Base-by-base conservation (phyloP, 495 filamentous ascomycete genomes). In the Parathielavia hyrcaniae region DNA sequence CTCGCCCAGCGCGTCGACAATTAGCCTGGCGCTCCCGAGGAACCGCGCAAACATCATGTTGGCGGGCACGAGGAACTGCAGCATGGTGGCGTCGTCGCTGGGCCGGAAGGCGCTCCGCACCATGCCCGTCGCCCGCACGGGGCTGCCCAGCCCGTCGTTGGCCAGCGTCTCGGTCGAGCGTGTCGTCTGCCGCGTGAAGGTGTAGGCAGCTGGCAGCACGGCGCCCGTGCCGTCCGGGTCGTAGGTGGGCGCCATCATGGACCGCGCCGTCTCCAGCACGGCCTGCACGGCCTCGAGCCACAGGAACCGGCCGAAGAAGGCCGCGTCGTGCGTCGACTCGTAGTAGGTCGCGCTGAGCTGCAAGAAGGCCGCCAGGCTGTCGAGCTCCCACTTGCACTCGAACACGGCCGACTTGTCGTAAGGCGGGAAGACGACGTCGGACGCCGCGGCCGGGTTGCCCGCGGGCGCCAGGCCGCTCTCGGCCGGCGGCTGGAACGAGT, bases 11-110 rank as follows among this genome's bases (percentile, higher is more conserved):
- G 60, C 56, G 5, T 59, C 61, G 71, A 81, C 77, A 59, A 88
- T 84, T 11, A 65, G 44, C 0, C 77, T 72, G 12, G 75, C 72
- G 0, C 65, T 66, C 4, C 67, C 72, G 1, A 86, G 73, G 53
- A 80, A 82, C 30, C 74, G 64, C 16, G 79, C 73, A 63, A 87
- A 86, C 79, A 86, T 85, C 85, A 87, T 87, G 56, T 87, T 88
- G 5, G 79, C 76, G 1, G 85, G 85, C 34, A 88, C 77, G 58
- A 84, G 72, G 17, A 83, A 74, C 64, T 83, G 81, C 55, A 73
- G 84, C 50, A 81, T 78, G 1, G 67, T 75, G 19, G 72, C 59
- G 64, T 88, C 85, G 65, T 88, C 85, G 20, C 79, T 83, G 0
- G 85, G 85, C 4, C 84, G 72, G 69, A 87, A 87, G 10, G 80